phyloP scores from a whole-genome alignment of 768 basidiomycete species.

The Gloeophyllum trabeum region DNA sequence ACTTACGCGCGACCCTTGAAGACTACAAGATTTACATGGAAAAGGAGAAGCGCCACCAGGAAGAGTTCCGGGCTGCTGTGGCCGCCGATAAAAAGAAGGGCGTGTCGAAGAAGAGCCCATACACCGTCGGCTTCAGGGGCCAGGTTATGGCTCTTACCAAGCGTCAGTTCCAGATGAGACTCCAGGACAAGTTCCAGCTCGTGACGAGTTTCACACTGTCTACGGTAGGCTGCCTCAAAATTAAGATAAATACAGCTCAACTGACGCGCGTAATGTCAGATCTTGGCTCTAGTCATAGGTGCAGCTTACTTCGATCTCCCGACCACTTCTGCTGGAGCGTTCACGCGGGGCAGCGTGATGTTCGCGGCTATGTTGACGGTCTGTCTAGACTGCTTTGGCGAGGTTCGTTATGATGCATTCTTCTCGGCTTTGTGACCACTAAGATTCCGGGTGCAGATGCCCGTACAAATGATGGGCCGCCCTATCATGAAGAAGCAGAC shows the following conservation, averaged over 20 bases:
- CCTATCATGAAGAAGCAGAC: constrained; percentile 66
- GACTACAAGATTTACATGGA: constrained; percentile 48
- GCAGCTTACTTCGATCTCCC: constrained; percentile 68
- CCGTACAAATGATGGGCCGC: constrained; percentile 69
- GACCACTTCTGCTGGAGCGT: constrained; percentile 65
- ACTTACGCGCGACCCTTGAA: constrained; percentile 5
- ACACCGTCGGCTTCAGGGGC: constrained; percentile 66
- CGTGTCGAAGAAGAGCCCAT: constrained; percentile 70
- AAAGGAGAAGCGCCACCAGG: constrained; percentile 54
- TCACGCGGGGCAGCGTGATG: constrained; percentile 78
- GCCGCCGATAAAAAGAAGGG: constrained; percentile 45
- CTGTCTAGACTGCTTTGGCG: constrained; percentile 49
- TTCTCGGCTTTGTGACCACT: background rate
- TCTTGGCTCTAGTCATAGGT: constrained; percentile 43
- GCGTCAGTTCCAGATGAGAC: constrained; percentile 42
- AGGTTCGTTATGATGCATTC: constrained; percentile 30
- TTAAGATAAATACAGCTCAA: background rate
- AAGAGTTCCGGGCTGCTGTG: constrained; percentile 69
- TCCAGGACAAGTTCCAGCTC: background rate
- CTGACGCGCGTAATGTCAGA: background rate
- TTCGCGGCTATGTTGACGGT: constrained; percentile 50
- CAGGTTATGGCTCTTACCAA: constrained; percentile 64
- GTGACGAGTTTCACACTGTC: background rate
- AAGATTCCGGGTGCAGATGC: constrained; percentile 31
- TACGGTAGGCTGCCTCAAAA: background rate